Evolutionary conservation across 2,329 filamentous ascomycete genomes (phyloP), one percentile per base, ranked within the genome.

Genomic region (Beauveria pseudobassiana): DNA sequence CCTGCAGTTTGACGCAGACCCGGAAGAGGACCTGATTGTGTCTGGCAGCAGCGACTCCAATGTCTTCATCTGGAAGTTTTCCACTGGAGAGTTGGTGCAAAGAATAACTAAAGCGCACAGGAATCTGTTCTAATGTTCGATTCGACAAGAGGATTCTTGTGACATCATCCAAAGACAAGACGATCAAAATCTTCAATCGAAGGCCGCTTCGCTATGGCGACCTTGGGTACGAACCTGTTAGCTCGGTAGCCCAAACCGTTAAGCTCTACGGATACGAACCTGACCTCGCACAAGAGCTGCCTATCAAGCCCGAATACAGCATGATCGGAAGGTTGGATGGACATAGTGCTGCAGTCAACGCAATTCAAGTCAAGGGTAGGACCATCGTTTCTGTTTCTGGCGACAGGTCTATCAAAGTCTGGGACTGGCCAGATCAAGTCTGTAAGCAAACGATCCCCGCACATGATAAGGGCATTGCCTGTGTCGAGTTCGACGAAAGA

Each of bases 131-230:
- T 18, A 98, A 98, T 70, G 86, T 99, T 62, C 86, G 90, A 64
- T 99, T 98, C 67, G 93, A 98, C 71, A 88, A 91, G 66, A 85
- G 91, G 9, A 96, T 96, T 65, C 81, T 99, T 4, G 91, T 98
- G 14, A 99, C 95, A 0, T 98, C 95, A 70, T 98, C 93, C 54
- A 99, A 99, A 73, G 95, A 99, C 74, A 96, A 93, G 74, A 89
- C 89, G 0, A 96, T 99, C 79, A 97, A 97, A 74, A 87, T 99
- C 20, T 99, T 96, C 84, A 98, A 93, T 72, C 87, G 95, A 5
- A 82, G 79, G 20, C 80, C 86, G 20, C 77, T 96, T n/a, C 77
- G 77, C 38, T 78, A 81, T 49, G 84, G 84, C 24, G 84, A 87
- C 40, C 64, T 80, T 3, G 86, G 85, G 7, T 87, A 87, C 72